Evolutionary conservation across 805 yeast genomes (phyloP), one percentile per base, ranked within the genome.

Genomic region (Debaryomyces prosopidis): DNA sequence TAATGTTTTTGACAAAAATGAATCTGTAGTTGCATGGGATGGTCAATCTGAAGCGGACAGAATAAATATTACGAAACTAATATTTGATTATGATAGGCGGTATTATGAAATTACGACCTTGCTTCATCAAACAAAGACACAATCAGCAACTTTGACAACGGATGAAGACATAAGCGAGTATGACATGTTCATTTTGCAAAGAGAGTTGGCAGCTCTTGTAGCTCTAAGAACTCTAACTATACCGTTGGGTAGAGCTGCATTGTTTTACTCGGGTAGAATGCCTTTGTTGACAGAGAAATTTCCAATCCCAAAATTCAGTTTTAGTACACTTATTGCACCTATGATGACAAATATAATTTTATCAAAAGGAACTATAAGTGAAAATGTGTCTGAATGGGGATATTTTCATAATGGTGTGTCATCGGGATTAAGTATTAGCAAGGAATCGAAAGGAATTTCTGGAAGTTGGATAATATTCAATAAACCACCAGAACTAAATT

Each of bases 401-500:
- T 80, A 81, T 50, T 94, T 94, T 60, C 97, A 92, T 55, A 88
- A 87, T 54, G 99, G 99, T 12, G 96, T 84, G 0, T 83, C 96
- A 2, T 77, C 92, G 1, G 99, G 97, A 0, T 66, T 94, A 40
- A 82, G 85, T 44, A 81, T 92, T 6, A 81, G 92, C 4, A 75
- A 73, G 44, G 80, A 79, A 39, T 81, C 89, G 0, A 76, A 77
- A 34, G 89, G 88, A 7, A 81, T 89, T 7, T 77, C 81, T 7
- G 96, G 97, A 0, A 83, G 95, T 54, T 92, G 98, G 98, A 87
- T 92, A 31, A 85, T 86, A 1, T 89, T 87, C 60, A 89, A 89
- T 54, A 85, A 84, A 53, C 96, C 96, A 0, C 76, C 77, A 1
- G 75, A 69, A 4, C 62, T 87, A 27, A 82, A 81, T 53, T 79